Base-by-base conservation (phyloP, 1,284 basidiomycete genomes). In the Vanrija sp. region DNA sequence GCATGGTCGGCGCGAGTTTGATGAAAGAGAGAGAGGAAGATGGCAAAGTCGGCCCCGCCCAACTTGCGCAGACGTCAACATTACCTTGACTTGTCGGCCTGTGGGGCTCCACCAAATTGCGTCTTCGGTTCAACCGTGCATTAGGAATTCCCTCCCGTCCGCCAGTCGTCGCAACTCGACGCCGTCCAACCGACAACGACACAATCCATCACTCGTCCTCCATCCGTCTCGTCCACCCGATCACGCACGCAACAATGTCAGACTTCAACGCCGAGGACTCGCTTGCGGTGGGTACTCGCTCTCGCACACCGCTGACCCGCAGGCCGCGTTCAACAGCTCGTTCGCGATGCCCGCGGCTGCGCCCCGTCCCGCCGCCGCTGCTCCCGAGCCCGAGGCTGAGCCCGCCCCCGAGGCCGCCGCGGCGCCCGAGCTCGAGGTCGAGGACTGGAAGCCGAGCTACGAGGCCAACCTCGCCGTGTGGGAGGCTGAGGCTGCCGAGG, bases 401-500 rank as follows among this genome's bases (percentile, higher is more conserved):
- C 19, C 45, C 2, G 46, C 53, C 10, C 49, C 54, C 4, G 54
- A 57, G n/a, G 60, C 54, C 16, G 57, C 56, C 45, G 47, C 48
- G 1, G 53, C 55, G 19, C 47, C 51, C n/a, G 51, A 51, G 19
- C 53, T 57, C 36, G 67, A 60, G 4, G 55, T 65, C 41, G 66
- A 61, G 37, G 66, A 67, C 48, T 85, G 84, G 84, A 82, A 82
- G 61, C 69, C 78, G 7, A 81, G 84, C 59, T 86, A 88, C 70
- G 85, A 91, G 48, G 73, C 81, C 0, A 85, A 88, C 51, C 77
- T 88, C 9, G 78, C 80, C 37, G 75, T 79, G 61, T 93, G 89
- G 89, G 83, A 84, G 38, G 82, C 82, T 23, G 82, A 86, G 65
- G 86, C 85, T 24, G 84, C 86, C 31, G 82, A 84, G 56, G 85